These are phyloP conservation scores for Trypanosoma scelopori DNA, from an alignment of 208 protist species.

Conservation along the genomic window DNA sequence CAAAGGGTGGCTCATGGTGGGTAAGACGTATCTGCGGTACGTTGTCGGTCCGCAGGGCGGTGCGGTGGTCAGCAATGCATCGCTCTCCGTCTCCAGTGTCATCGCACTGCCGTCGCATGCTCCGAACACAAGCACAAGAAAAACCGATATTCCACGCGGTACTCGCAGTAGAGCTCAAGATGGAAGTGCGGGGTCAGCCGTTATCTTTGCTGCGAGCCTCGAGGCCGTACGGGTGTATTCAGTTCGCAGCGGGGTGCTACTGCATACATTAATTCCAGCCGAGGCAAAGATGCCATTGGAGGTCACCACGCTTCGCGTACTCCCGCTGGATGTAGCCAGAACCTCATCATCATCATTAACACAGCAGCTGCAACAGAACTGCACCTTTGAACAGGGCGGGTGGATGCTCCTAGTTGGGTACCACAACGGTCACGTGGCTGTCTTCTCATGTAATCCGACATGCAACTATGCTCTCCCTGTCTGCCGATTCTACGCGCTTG, in stretches of 20 bases:
- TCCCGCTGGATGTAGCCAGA: conserved; percentile 35
- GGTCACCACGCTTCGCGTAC: conserved; percentile 65
- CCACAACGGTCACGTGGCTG: conserved; percentile 77
- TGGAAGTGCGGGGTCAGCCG: conserved; percentile 27
- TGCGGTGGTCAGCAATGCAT: conserved; percentile 57
- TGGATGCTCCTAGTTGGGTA: conserved; percentile 87
- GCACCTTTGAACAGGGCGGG: conserved; percentile 37
- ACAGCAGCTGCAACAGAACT: background rate
- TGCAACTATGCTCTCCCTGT: conserved; percentile 84
- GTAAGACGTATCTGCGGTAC: conserved; percentile 90
- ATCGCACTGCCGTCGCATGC: conserved; percentile 46
- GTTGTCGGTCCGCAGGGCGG: conserved; percentile 79
- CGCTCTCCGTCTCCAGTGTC: conserved; percentile 53
- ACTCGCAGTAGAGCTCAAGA: conserved; percentile 4
- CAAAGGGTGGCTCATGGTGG: conserved; percentile 50
- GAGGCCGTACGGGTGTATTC: conserved; percentile 86
- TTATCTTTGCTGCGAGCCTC: conserved; percentile 79
- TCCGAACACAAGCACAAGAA: background rate
- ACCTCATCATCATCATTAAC: background rate
- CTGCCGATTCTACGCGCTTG: conserved; percentile 82
- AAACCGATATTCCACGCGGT: background rate
- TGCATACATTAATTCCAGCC: conserved; percentile 69
- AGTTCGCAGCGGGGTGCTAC: conserved; percentile 66
- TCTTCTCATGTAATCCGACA: conserved; percentile 63
- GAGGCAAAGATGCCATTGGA: conserved; percentile 81